phyloP scores from a whole-genome alignment of 148 eudicot genomes.

The Spergularia bocconei region DNA sequence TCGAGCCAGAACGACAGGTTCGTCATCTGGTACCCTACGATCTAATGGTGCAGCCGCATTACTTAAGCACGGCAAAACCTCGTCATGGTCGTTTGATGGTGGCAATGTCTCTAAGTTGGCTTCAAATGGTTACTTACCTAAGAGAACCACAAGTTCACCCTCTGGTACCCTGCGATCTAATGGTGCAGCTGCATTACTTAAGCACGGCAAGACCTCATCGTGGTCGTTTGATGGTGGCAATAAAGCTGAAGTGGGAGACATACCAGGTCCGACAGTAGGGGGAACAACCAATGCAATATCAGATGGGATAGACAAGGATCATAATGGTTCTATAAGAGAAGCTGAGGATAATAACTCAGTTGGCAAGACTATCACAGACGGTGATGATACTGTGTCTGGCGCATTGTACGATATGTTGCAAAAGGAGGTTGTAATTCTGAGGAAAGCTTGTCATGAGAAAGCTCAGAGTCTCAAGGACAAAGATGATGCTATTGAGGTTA shows the following conservation, averaged over 20 bases:
- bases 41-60: conserved; percentile 37
- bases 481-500: conserved; percentile 87
- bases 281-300: conserved; percentile 25
- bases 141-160: conserved; percentile 46
- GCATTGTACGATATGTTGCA: conserved; percentile 81
- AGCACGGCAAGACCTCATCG: conserved; percentile 44
- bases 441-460: conserved; percentile 83
- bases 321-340: conserved; percentile 19
- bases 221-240: conserved; percentile 56
- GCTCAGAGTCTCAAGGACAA: conserved; percentile 78
- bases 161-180: conserved; percentile 37
- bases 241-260: conserved; percentile 37
- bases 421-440: conserved; percentile 67
- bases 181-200: conserved; percentile 38
- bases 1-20: conserved; percentile 32
- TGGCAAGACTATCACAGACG: conserved; percentile 35
- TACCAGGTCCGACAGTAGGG: conserved; percentile 19
- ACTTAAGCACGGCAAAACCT: conserved; percentile 41
- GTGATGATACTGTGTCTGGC: conserved; percentile 78
- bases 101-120: conserved; percentile 56
- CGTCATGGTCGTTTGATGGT: conserved; percentile 56
- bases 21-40: neutral
- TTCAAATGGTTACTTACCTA: conserved; percentile 57
- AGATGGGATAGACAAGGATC: conserved; percentile 29
- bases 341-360: conserved; percentile 33